phyloP scores from a whole-genome alignment of 495 filamentous ascomycete species.

The Parachaetomium inaequale region DNA sequence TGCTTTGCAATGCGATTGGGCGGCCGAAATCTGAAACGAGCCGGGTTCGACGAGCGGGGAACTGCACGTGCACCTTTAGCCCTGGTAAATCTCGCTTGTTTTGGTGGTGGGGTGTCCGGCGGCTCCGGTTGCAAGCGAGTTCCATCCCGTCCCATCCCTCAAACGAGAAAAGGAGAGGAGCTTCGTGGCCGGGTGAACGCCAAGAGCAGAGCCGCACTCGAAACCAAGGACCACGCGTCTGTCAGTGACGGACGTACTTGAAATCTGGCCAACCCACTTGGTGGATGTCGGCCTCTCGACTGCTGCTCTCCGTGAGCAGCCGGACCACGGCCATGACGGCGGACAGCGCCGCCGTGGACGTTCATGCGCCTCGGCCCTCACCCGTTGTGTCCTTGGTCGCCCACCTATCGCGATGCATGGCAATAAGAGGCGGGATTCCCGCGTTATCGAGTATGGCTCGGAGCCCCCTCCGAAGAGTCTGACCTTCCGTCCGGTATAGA shows the following conservation, averaged over 20 bases:
- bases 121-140: background rate
- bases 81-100: constrained; percentile 18
- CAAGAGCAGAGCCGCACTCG: constrained; percentile 26
- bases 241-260: background rate
- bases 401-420: too few relatives aligned
- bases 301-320: too few relatives aligned
- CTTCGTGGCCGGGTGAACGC: constrained; percentile 9
- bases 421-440: too few relatives aligned
- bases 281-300: too few relatives aligned
- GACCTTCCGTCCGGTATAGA: background rate
- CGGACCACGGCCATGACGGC: too few relatives aligned
- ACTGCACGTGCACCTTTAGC: constrained; percentile 14
- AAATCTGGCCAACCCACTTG: too few relatives aligned
- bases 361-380: too few relatives aligned
- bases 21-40: constrained; percentile 20
- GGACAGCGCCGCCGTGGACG: too few relatives aligned
- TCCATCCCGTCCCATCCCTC: background rate
- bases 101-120: background rate
- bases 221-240: background rate
- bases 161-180: background rate
- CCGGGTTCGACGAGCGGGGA: constrained; percentile 2
- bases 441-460: too few relatives aligned
- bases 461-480: too few relatives aligned
- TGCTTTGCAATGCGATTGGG: background rate
- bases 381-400: too few relatives aligned